Base-by-base conservation (phyloP, 2,329 filamentous ascomycete species). In the Alternaria postmessia region DNA sequence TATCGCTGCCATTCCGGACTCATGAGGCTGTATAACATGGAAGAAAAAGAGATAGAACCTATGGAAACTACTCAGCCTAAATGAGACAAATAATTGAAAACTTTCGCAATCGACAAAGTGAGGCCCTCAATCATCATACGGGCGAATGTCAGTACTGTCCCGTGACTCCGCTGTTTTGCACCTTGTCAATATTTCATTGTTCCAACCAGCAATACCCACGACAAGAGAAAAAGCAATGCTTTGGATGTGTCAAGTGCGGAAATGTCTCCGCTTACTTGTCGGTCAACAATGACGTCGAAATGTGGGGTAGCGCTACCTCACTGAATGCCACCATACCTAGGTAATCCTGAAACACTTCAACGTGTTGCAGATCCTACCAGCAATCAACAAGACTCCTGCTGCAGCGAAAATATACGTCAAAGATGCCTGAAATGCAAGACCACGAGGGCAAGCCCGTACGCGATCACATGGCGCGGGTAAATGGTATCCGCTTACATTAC, bases 1-100 rank as follows among this genome's bases (percentile, higher is more conserved):
- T 14, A 74, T 75, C 52, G 72, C 69, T 36, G 71, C 71, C 2
- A 73, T 73, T 43, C 72, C 69, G 4, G 70, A 74, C 42, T 65
- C 64, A 43, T 67, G 44, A 59, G 20, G 18, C 18, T 14, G 2
- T 20, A 11, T 6, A 8, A 3, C 4, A 8, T 16, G 16, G 34
- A 9, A 7, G 14, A 1, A 30, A 28, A 11, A 30, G 18, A 16
- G 14, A 24, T 49, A n/a, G 5, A 18, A 26, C 5, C 20, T n/a
- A 5, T 28, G 1, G 28, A 7, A 36, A 16, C 12, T 30, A 1
- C 1, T 2, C 3, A 20, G 12, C 11, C 7, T 9, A 20, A 2
- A 34, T 20, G 5, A 9, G 2, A 18, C n/a, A 12, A 8, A 20
- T 5, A 22, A 38, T 30, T 24, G 7, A n/a, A 9, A 14, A 26